Percentiles rank a stretch among this genome's conserved stretches.
Conservation (phyloP, 257 asterid genomes). For the Linaria vulgaris region DNA sequence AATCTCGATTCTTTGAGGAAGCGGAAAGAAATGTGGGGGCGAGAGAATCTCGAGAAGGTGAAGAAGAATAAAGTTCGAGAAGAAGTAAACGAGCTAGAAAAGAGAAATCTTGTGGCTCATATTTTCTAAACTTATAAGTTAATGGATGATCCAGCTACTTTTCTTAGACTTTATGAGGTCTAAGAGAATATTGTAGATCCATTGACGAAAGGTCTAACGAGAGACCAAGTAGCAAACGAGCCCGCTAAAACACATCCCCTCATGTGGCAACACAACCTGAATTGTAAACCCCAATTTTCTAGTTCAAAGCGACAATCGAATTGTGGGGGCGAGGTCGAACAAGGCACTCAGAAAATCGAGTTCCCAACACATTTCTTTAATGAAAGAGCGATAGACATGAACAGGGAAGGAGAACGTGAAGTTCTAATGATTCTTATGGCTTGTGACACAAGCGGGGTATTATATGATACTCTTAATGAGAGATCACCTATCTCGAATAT, state of each 20-base stretch:
- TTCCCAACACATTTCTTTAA: background rate
- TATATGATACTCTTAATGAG: background rate
- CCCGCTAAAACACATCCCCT: background rate
- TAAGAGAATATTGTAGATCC: no score
- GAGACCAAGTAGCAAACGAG: no score
- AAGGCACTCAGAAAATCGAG: background rate
- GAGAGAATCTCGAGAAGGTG: background rate
- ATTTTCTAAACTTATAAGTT: background rate
- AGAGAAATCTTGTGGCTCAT: background rate
- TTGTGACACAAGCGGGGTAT: background rate
- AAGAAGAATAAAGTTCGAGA: background rate
- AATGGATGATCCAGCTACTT: background rate
- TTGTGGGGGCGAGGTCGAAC: background rate
- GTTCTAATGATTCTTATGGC: background rate
- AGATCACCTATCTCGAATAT: background rate
- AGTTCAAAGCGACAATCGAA: background rate
- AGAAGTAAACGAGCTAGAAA: background rate
- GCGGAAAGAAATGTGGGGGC: background rate
- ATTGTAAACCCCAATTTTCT: background rate
- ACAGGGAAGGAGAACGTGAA: no score
- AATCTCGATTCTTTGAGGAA: background rate
- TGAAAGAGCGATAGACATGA: background rate
- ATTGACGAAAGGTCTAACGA: no score
- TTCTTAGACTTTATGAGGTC: background rate
- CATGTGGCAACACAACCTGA: background rate